Evolutionary conservation across 148 eudicot genomes (phyloP).

Genomic region (Rhododendron simsii): DNA sequence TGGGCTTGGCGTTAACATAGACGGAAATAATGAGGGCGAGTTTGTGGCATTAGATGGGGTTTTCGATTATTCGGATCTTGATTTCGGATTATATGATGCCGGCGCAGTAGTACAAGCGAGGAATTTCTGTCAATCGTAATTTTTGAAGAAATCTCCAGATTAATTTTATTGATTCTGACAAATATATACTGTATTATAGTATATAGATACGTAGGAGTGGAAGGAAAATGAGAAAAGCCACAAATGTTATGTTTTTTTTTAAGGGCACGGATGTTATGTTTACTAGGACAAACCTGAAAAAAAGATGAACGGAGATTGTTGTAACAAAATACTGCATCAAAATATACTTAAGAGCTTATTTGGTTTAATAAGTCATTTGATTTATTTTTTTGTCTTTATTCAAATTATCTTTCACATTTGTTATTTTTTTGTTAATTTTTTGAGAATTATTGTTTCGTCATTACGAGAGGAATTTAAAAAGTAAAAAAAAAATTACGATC

Average conservation of each 20-base stretch:
- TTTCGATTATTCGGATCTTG: constrained; percentile 58
- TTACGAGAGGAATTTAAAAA: too few relatives aligned
- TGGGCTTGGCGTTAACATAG: constrained; percentile 19
- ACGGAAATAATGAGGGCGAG: constrained; percentile 25
- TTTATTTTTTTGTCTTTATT: too few relatives aligned
- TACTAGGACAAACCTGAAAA: not conserved
- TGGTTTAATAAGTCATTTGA: too few relatives aligned
- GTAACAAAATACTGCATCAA: not conserved
- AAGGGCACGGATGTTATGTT: not conserved
- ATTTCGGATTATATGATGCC: constrained; percentile 41
- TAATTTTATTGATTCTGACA: not conserved
- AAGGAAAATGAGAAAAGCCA: not conserved
- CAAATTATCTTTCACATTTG: too few relatives aligned
- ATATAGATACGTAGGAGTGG: not conserved
- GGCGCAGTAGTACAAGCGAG: constrained; percentile 21
- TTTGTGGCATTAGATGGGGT: constrained; percentile 57
- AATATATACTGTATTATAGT: too few relatives aligned
- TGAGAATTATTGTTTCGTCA: too few relatives aligned
- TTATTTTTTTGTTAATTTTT: too few relatives aligned
- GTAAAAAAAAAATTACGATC: too few relatives aligned
- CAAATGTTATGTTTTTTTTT: not conserved
- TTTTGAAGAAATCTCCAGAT: not conserved
- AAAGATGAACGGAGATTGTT: not conserved
- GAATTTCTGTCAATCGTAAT: not conserved
- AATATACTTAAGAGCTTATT: too few relatives aligned